Conservation (phyloP, 192 early-diverging fungal species). For the Cetraspora pellucida region DNA sequence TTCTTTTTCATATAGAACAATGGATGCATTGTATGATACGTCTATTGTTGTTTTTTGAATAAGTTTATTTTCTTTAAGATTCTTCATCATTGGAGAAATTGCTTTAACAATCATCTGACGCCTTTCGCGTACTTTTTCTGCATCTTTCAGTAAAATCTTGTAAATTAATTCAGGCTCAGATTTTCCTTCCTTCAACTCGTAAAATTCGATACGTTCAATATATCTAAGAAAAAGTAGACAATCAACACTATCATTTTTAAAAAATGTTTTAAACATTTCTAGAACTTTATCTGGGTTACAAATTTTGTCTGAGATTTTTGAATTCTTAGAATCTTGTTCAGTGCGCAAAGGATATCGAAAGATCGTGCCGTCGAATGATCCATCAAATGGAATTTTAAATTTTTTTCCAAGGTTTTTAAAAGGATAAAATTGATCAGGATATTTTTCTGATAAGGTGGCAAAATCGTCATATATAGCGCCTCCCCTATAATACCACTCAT, state of each 20-base stretch:
- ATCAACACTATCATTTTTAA: conserved; percentile 33
- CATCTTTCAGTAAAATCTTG: conserved; percentile 37
- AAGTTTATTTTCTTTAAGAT: not conserved
- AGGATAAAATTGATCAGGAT: conserved; percentile 36
- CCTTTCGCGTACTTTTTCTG: conserved; percentile 18
- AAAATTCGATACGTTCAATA: conserved; percentile 40
- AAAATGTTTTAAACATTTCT: conserved; percentile 36
- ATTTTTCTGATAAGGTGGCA: not conserved
- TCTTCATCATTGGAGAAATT: conserved; percentile 20
- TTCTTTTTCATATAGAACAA: not conserved
- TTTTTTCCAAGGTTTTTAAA: conserved; percentile 14
- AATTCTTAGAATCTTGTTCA: conserved; percentile 23
- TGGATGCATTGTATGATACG: conserved; percentile 21
- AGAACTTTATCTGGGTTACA: conserved; percentile 34
- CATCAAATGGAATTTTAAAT: conserved; percentile 11
- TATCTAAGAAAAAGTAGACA: conserved; percentile 42
- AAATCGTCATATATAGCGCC: conserved; percentile 32
- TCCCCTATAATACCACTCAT: conserved; percentile 34
- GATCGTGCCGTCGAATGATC: conserved; percentile 40
- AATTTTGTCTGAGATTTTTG: conserved; percentile 33
- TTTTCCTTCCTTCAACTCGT: conserved; percentile 31
- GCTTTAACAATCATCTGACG: conserved; percentile 16
- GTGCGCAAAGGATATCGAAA: conserved; percentile 48
- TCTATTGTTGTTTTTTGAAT: not conserved
- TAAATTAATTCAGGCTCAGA: conserved; percentile 25